A percentile compares a stretch with the other conserved stretches of the same genome.
Evolutionary conservation across 192 early-diverging fungal genomes (phyloP).

Genomic region (Linnemannia schmuckeri): DNA sequence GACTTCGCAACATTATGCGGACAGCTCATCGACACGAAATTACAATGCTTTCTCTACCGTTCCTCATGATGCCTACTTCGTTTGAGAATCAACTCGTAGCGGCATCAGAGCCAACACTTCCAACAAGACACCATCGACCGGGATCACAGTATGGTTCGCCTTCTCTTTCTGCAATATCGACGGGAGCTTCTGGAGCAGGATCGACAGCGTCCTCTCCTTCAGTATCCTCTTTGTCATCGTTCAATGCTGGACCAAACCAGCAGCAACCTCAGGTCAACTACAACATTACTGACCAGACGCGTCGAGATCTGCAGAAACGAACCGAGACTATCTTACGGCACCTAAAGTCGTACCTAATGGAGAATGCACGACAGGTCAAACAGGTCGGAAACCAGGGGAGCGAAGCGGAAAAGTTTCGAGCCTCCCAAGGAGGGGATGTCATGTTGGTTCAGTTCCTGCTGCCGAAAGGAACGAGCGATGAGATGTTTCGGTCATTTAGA

Average conservation of each 20-base stretch:
- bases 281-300: conserved; percentile 35
- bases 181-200: neutral
- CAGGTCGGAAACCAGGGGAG: conserved; percentile 58
- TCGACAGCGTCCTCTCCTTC: conserved; percentile 25
- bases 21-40: conserved; percentile 73
- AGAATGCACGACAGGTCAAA: conserved; percentile 63
- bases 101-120: neutral
- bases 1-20: conserved; percentile 74
- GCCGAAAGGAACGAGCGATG: conserved; percentile 59
- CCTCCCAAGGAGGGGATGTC: conserved; percentile 57
- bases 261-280: conserved; percentile 35
- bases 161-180: conserved; percentile 4
- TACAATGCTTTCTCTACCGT: conserved; percentile 70
- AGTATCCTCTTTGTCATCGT: conserved; percentile 15
- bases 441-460: conserved; percentile 66
- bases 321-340: conserved; percentile 63
- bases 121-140: conserved; percentile 18
- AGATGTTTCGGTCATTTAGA: conserved; percentile 64
- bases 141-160: conserved; percentile 24
- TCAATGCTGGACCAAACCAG: conserved; percentile 19
- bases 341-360: conserved; percentile 69
- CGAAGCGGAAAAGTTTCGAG: conserved; percentile 57
- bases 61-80: conserved; percentile 70
- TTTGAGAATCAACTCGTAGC: conserved; percentile 39
- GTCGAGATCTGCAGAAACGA: conserved; percentile 60